These are phyloP conservation scores for Fallopia convolvulus DNA, from an alignment of 148 eudicot genomes.

Conservation along the genomic window DNA sequence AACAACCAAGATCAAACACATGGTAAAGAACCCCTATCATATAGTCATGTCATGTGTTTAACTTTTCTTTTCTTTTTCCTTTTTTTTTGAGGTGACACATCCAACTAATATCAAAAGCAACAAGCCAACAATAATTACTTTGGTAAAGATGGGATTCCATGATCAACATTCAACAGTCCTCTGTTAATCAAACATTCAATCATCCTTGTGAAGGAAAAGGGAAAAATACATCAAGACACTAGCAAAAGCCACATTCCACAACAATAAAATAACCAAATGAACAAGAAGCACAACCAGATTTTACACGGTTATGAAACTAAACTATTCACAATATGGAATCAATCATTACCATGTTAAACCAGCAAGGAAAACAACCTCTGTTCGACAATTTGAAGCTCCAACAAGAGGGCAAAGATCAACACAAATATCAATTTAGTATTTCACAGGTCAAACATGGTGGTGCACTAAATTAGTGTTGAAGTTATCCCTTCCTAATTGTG, in stretches of 20 bases:
- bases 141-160: background rate
- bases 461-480: slow-evolving; percentile 1
- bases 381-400: background rate
- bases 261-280: background rate
- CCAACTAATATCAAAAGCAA: slow-evolving; percentile 8
- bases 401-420: background rate
- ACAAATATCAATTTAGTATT: background rate
- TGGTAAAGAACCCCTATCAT: background rate
- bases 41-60: background rate
- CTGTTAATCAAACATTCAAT: background rate
- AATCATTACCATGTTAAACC: background rate
- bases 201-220: background rate
- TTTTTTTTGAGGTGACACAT: background rate
- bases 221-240: background rate
- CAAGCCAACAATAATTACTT: background rate
- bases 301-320: background rate
- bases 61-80: background rate
- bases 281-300: background rate
- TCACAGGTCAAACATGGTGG: slow-evolving; percentile 4
- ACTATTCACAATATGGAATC: background rate
- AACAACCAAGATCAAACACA: background rate
- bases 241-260: slow-evolving; percentile 4
- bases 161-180: background rate
- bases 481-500: background rate
- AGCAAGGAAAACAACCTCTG: background rate